phyloP scores from a whole-genome alignment of 75 land plant genomes.

The Selaginella moellendorffii region DNA sequence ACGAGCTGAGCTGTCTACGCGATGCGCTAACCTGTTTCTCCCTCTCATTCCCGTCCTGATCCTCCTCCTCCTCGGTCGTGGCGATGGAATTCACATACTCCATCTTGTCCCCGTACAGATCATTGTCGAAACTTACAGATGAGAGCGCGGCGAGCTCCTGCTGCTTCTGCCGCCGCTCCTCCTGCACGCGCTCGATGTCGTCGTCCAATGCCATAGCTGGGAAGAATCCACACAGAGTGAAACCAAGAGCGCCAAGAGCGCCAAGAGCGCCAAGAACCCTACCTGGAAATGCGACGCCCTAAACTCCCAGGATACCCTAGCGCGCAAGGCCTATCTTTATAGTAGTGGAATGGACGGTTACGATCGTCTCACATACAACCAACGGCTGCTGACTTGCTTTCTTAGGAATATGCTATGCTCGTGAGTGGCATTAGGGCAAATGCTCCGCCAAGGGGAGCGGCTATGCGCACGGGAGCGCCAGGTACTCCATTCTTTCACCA shows the following conservation, averaged over 20 bases:
- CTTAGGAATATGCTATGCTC: too few relatives aligned
- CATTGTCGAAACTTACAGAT: slow-evolving; percentile 50
- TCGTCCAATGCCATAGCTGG: slow-evolving; percentile 25
- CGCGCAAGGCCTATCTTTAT: too few relatives aligned
- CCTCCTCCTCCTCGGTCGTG: slow-evolving; percentile 66
- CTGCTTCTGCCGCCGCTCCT: slow-evolving; percentile 67
- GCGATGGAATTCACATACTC: slow-evolving; percentile 72
- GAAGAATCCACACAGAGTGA: too few relatives aligned
- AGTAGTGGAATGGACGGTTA: too few relatives aligned
- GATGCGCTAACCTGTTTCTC: slow-evolving; percentile 48
- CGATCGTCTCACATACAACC: too few relatives aligned
- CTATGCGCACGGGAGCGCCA: background rate
- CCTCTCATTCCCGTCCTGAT: slow-evolving; percentile 48
- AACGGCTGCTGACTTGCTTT: too few relatives aligned
- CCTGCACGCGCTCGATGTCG: slow-evolving; percentile 66
- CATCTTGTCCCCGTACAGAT: slow-evolving; percentile 50
- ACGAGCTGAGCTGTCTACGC: slow-evolving; percentile 49
- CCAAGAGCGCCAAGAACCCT: too few relatives aligned
- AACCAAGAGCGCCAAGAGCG: too few relatives aligned
- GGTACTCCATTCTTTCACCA: background rate
- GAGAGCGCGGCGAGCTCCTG: slow-evolving; percentile 50
- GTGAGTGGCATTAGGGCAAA: slow-evolving; percentile 1
- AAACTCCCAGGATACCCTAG: too few relatives aligned
- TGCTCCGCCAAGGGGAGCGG: background rate
- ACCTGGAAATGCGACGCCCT: too few relatives aligned